phyloP scores from a whole-genome alignment of 495 filamentous ascomycete genomes.

The Elaphomyces granulatus region DNA sequence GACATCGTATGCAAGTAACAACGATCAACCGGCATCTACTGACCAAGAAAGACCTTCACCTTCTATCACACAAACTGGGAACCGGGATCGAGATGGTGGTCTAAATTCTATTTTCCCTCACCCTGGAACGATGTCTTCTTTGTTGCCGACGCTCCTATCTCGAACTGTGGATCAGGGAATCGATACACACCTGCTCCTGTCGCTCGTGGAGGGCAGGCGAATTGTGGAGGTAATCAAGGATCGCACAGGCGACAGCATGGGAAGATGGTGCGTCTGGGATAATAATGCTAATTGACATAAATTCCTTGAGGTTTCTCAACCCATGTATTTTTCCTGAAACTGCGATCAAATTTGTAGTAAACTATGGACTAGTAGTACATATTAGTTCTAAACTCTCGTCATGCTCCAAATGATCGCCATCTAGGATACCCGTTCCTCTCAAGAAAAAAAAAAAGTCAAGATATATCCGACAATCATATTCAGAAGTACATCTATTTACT shows the following conservation, averaged over 20 bases:
- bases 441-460: no score
- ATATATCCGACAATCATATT: no score
- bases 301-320: no score
- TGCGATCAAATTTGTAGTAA: no score
- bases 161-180: conserved; percentile 28
- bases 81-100: conserved; percentile 9
- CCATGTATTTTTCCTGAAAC: no score
- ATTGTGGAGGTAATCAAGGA: conserved; percentile 33
- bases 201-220: conserved; percentile 10
- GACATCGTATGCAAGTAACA: neutral
- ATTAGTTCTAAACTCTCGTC: no score
- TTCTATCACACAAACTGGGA: neutral
- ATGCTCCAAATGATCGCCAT: no score
- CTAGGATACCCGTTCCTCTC: no score
- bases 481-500: no score
- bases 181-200: conserved; percentile 29
- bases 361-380: no score
- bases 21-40: neutral
- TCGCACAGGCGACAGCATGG: conserved; percentile 20
- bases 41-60: neutral
- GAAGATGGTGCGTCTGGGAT: conserved; percentile 28
- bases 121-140: conserved; percentile 1
- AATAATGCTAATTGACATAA: no score
- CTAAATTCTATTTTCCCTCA: conserved; percentile 22
- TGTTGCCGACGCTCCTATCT: conserved; percentile 26